These are phyloP conservation scores for Schizochytrium sp. DNA, from an alignment of 108 stramenopile species.

Conservation along the genomic window DNA sequence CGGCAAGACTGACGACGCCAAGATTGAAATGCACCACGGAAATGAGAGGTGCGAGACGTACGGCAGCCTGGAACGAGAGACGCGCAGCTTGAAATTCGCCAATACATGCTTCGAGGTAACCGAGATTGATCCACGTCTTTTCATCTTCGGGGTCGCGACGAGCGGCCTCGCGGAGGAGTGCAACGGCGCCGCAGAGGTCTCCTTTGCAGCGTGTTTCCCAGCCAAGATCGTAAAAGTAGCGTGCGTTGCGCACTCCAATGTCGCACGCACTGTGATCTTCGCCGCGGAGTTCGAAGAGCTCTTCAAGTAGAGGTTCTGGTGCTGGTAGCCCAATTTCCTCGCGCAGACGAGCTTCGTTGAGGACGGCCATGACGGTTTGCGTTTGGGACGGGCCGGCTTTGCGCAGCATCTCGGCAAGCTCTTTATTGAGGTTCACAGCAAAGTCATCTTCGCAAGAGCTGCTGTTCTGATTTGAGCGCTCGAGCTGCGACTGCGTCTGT, in stretches of 20 bases:
- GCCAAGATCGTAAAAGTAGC: not conserved
- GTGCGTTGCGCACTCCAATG: not conserved
- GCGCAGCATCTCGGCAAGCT: not conserved
- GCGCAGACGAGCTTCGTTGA: not conserved
- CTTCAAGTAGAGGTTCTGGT: not conserved
- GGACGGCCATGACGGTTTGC: not conserved
- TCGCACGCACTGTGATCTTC: conserved; percentile 14
- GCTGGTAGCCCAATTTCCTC: not conserved
- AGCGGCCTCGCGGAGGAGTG: not conserved
- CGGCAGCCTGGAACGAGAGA: not conserved
- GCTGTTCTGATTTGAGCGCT: not conserved
- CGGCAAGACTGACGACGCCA: not conserved
- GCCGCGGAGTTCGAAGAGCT: not conserved
- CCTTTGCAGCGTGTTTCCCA: not conserved
- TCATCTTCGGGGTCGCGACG: not conserved
- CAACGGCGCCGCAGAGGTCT: not conserved
- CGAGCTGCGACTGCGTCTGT: no score
- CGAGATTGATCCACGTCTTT: not conserved
- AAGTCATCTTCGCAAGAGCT: not conserved
- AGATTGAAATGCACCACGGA: not conserved
- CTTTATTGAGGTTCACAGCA: not conserved
- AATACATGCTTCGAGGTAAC: not conserved
- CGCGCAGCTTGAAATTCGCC: not conserved
- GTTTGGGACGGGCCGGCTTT: not conserved
- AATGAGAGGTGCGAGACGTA: not conserved